Evolutionary conservation across 2,329 filamentous ascomycete species (phyloP), one percentile per base, ranked within the genome.

Genomic region (Xylariaceae sp.): DNA sequence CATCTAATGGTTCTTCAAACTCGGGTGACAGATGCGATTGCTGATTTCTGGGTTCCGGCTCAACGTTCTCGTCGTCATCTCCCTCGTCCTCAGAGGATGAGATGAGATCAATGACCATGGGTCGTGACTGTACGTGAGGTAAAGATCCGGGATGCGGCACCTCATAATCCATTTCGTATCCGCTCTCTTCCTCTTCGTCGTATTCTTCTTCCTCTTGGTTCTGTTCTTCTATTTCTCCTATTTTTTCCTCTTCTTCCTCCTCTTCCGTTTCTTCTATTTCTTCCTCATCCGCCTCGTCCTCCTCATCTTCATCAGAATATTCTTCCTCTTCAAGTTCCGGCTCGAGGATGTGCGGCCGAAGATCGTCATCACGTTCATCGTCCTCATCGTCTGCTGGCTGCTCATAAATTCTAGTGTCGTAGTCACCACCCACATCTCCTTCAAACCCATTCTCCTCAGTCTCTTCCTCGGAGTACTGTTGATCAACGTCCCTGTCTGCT

Each of bases 321-420:
- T 60, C 56, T 9, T 51, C 59, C 42, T 62, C 58, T 19, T 58
- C 57, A 19, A 66, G 64, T 45, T 64, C 62, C 12, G 61, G 58
- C 35, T 67, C 63, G n/a, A 63, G 40, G 10, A 43, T 27, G 31
- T 53, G 61, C 19, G 58, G 45, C 41, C 51, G 47, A 15, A 64
- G 47, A 42, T 65, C 64, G 17, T 64, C 59, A 30, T 66, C 64
- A 40, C 62, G 56, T 38, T 59, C 63, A 44, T 64, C 65, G 17
- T 66, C 65, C 31, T 66, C 64, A 35, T 67, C 65, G 33, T 66
- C 64, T 42, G 59, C 58, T 38, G 62, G 63, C 2, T 56, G 56
- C 17, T 55, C 48, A 38, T 67, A 66, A 45, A 61, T 63, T 19
- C 61, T 56, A 11, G 59, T 62, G 42, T 67, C 62, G 44, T 67